Evolutionary conservation across 768 basidiomycete species (phyloP).

Genomic region (Sistotremastrum suecicum): DNA sequence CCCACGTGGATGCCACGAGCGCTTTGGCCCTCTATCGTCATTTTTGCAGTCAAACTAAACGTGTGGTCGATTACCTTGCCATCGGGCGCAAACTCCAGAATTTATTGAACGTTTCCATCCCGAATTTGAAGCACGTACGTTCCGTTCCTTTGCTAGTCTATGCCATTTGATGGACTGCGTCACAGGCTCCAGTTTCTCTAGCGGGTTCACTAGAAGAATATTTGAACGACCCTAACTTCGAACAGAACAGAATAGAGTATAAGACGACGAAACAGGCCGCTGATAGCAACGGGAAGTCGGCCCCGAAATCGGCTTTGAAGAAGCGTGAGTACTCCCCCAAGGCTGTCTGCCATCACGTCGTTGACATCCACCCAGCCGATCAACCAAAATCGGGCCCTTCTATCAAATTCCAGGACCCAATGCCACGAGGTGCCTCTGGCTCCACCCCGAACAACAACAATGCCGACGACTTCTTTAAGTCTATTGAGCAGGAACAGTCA

Average conservation of each 20-base stretch:
- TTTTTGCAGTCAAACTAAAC: constrained; percentile 89
- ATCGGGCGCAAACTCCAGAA: constrained; percentile 91
- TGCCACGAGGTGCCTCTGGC: not conserved
- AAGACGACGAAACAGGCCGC: constrained; percentile 60
- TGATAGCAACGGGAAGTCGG: constrained; percentile 24
- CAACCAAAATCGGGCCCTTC: constrained; percentile 10
- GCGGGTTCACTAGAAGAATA: constrained; percentile 91
- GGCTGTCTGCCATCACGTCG: not conserved
- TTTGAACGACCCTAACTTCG: constrained; percentile 91
- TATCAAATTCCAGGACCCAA: too few relatives aligned
- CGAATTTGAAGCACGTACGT: constrained; percentile 80
- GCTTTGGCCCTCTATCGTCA: constrained; percentile 82
- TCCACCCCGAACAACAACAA: constrained; percentile 9
- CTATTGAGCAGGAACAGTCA: constrained; percentile 73
- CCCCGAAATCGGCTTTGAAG: constrained; percentile 7
- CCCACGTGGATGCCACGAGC: constrained; percentile 75
- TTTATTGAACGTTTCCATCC: constrained; percentile 84
- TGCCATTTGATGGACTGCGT: not conserved
- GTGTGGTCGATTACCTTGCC: constrained; percentile 77
- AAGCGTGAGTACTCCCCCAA: constrained; percentile 4
- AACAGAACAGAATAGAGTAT: constrained; percentile 89
- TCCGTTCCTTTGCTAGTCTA: constrained; percentile 8
- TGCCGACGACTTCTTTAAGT: constrained; percentile 70
- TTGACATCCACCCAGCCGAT: constrained; percentile 6
- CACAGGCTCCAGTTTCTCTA: constrained; percentile 85